Evolutionary conservation across 495 filamentous ascomycete species (phyloP).

Genomic region (Aspergillus nidulans): DNA sequence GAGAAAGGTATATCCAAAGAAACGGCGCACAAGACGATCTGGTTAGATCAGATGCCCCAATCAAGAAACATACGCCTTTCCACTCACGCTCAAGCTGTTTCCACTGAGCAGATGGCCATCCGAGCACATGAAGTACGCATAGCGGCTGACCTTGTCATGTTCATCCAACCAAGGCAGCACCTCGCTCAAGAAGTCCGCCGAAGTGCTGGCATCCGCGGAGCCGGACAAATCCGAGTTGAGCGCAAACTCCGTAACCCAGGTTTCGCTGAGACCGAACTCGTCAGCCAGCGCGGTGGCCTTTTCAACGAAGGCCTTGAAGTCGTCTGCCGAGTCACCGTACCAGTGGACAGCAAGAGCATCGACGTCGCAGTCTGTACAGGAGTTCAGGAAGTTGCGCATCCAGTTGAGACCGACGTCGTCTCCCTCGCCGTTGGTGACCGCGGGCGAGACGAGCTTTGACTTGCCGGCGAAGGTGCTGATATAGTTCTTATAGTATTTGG

Average conservation of each 20-base stretch:
- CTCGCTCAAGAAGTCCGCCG: slow-evolving; percentile 50
- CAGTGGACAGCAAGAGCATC: slow-evolving; percentile 68
- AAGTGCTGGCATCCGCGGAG: slow-evolving; percentile 33
- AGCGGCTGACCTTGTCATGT: slow-evolving; percentile 61
- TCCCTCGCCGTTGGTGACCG: slow-evolving; percentile 65
- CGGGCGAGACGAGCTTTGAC: slow-evolving; percentile 66
- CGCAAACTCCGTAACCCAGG: slow-evolving; percentile 82
- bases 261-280: slow-evolving; percentile 46
- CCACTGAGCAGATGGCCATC: slow-evolving; percentile 32
- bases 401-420: slow-evolving; percentile 54
- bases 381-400: slow-evolving; percentile 54
- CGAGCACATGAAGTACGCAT: slow-evolving; percentile 73
- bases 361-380: slow-evolving; percentile 57
- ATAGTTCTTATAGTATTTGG: slow-evolving; percentile 54
- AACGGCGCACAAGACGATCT: neutral
- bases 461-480: slow-evolving; percentile 66
- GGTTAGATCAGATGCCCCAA: neutral
- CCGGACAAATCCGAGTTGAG: slow-evolving; percentile 39
- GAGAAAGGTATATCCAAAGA: neutral
- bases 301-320: slow-evolving; percentile 57
- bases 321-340: slow-evolving; percentile 50
- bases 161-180: slow-evolving; percentile 64
- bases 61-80: slow-evolving; percentile 13
- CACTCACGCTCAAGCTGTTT: slow-evolving; percentile 3
- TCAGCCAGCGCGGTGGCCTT: slow-evolving; percentile 43